phyloP scores from a whole-genome alignment of 2,329 filamentous ascomycete species.

The Sclerotinia glacialis region DNA sequence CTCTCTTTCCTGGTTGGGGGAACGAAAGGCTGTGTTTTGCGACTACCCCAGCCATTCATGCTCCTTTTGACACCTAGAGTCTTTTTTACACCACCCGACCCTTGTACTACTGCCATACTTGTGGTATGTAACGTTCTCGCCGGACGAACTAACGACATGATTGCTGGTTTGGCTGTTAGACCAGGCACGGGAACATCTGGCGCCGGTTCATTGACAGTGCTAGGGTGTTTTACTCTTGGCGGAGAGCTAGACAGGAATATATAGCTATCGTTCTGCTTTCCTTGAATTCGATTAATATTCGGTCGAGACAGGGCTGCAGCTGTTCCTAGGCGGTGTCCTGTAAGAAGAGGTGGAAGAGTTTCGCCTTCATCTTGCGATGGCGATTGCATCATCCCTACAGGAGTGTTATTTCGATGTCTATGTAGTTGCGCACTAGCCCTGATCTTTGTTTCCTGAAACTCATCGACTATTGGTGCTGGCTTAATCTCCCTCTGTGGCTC shows the following conservation, averaged over 20 bases:
- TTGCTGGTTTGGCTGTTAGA: conserved; percentile 28
- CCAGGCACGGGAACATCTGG: conserved; percentile 20
- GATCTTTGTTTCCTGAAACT: background rate
- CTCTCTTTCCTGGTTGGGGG: conserved; percentile 33
- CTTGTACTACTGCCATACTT: conserved; percentile 30
- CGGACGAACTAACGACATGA: conserved; percentile 33
- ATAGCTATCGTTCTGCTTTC: conserved; percentile 31
- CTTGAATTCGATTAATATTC: conserved; percentile 20
- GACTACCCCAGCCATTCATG: conserved; percentile 48
- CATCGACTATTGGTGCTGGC: background rate
- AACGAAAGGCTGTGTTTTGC: conserved; percentile 32
- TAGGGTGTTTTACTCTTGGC: conserved; percentile 26
- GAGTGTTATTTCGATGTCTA: conserved; percentile 7
- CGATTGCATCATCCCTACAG: background rate
- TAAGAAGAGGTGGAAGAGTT: conserved; percentile 16
- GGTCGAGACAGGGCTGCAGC: conserved; percentile 29
- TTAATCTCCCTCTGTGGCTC: background rate
- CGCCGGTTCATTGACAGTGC: conserved; percentile 17
- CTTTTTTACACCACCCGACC: conserved; percentile 37
- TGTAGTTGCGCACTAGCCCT: conserved; percentile 10
- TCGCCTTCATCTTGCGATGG: background rate
- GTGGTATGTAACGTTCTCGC: conserved; percentile 32
- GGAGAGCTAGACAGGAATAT: conserved; percentile 39
- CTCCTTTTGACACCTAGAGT: conserved; percentile 50
- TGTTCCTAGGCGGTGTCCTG: conserved; percentile 30